phyloP scores from a whole-genome alignment of 768 basidiomycete species.

The Hericium rajendrae region DNA sequence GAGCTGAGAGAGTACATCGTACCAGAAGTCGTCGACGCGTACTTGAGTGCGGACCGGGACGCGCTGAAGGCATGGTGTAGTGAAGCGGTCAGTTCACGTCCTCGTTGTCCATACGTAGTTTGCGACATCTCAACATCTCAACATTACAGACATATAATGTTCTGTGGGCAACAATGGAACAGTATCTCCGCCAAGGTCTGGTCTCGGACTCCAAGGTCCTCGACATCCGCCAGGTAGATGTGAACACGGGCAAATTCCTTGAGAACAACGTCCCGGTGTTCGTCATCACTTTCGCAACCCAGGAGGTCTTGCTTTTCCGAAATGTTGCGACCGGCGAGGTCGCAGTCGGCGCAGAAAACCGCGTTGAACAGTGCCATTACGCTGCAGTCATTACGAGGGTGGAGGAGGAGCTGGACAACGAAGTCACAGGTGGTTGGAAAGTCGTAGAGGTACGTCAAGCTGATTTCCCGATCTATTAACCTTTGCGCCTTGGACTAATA shows the following conservation, averaged over 20 bases:
- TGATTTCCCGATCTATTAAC: background rate
- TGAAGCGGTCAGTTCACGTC: conserved; percentile 65
- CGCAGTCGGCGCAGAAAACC: conserved; percentile 77
- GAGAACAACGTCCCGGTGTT: conserved; percentile 89
- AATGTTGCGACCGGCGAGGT: conserved; percentile 85
- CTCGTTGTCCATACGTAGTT: background rate
- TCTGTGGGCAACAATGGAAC: conserved; percentile 96
- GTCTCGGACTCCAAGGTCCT: conserved; percentile 90
- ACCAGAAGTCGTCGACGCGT: conserved; percentile 95
- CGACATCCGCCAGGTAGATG: conserved; percentile 96
- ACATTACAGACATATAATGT: conserved; percentile 80
- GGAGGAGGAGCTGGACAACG: conserved; percentile 81
- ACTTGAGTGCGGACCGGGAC: conserved; percentile 83
- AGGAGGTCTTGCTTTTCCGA: conserved; percentile 88
- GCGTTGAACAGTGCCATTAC: conserved; percentile 90
- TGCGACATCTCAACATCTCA: background rate
- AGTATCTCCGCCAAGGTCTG: conserved; percentile 83
- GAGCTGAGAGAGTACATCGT: conserved; percentile 96
- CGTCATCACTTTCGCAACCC: conserved; percentile 85
- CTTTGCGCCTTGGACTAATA: background rate
- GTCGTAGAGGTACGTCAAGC: conserved; percentile 70
- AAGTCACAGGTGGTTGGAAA: conserved; percentile 97
- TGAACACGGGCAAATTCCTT: conserved; percentile 79
- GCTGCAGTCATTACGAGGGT: conserved; percentile 85
- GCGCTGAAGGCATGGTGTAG: conserved; percentile 85